These are phyloP conservation scores for Dictyostelium capitatum DNA, from an alignment of 78 protist species.

Conservation along the genomic window DNA sequence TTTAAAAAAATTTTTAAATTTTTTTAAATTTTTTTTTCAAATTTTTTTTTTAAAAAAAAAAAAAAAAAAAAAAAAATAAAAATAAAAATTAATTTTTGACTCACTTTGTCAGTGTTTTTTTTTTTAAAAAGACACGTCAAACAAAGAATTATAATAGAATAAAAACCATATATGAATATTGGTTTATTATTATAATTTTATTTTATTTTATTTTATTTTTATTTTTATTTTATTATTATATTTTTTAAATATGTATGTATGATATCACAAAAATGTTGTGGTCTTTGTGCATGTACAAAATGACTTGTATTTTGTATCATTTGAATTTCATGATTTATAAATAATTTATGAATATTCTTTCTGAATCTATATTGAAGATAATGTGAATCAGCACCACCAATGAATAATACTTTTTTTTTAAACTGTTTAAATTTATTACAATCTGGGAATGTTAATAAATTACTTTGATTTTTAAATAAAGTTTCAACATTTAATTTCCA, in stretches of 20 bases:
- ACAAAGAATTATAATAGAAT: background rate
- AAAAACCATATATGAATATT: too few relatives aligned
- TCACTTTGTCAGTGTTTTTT: background rate
- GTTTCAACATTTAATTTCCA: conserved; percentile 59
- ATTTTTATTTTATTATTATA: background rate
- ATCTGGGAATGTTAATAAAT: conserved; percentile 37
- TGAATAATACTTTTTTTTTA: conserved; percentile 28
- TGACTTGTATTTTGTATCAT: conserved; percentile 27
- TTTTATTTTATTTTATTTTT: background rate
- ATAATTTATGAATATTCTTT: background rate
- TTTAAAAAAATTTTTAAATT: too few relatives aligned
- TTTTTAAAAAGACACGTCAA: background rate
- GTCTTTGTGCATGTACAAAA: conserved; percentile 28
- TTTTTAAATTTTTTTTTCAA: too few relatives aligned
- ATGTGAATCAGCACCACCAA: conserved; percentile 66
- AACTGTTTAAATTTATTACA: background rate
- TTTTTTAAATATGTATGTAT: conserved; percentile 36
- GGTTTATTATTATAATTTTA: background rate
- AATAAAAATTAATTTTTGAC: background rate
- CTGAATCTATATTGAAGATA: conserved; percentile 1
- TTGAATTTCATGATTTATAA: conserved; percentile 24
- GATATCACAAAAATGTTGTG: background rate
- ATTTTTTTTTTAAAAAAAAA: too few relatives aligned
- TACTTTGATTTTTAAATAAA: conserved; percentile 39
- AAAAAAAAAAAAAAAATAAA: too few relatives aligned